Evolutionary conservation across 495 filamentous ascomycete species (phyloP), one percentile per base, ranked within the genome.

Genomic region (Penicillium simplicissimum): DNA sequence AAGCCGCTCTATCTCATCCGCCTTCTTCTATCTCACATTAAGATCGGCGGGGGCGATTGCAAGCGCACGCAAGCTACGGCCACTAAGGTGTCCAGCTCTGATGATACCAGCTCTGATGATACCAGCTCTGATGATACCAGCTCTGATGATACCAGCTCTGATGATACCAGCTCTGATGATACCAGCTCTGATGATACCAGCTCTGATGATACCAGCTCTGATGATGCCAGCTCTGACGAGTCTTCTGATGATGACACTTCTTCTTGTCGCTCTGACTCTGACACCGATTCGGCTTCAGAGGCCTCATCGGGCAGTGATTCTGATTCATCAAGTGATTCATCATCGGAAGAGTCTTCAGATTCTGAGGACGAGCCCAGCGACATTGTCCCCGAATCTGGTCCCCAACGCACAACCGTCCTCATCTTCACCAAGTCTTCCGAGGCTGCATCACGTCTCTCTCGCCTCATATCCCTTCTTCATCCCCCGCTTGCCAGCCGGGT

Each of bases 341-440:
- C 61, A 33, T 62, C 60, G 10, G 64, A 68, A 11, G 61, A 62
- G 43, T 64, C 58, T 15, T 76, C 75, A 0, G 68, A 72, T 28
- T 67, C 68, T 0, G 67, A 74, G 19, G 33, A 38, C 2, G 34
- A 51, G 28, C 11, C n/a, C 33, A 8, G 33, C 11, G 10, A 36
- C 8, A 6, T 38, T 10, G 60, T 66, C 17, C 36, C 59, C 8
- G 37, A 65, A 23, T 17, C 38, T 21, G 35, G 17, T 9, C 28
- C 58, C 4, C 19, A 61, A 3, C 64, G 57, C 4, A 67, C 61
- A 13, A 77, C 74, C 1, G 85, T 88, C 13, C 80, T 98, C 25
- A 86, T 98, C 42, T 98, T 98, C 74, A 93, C 92, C 48, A 91
- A 90, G 58, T 92, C 87, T 56, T 97, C 92, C 67, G 91, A 96